phyloP scores from a whole-genome alignment of 352 stramenopile genomes.

The Aphanomyces astaci region DNA sequence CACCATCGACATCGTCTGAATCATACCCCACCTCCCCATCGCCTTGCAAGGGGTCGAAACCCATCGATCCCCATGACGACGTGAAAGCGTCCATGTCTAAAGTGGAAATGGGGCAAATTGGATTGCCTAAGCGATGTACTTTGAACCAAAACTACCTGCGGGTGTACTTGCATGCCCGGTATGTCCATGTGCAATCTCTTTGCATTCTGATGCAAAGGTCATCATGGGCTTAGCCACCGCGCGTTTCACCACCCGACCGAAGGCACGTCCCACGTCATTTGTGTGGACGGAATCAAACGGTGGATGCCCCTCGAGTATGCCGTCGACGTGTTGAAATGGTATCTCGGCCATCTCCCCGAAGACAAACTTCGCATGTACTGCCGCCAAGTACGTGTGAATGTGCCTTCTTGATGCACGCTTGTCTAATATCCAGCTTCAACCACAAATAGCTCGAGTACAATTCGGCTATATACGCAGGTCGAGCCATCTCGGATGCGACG shows the following conservation, averaged over 20 bases:
- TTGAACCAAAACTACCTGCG: constrained; percentile 56
- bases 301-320: constrained; percentile 64
- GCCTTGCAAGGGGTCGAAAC: too few species aligned
- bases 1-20: not conserved
- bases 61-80: constrained; percentile 8
- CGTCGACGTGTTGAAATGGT: constrained; percentile 51
- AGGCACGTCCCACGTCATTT: constrained; percentile 38
- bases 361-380: constrained; percentile 50
- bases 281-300: constrained; percentile 40
- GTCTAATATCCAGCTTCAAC: not conserved
- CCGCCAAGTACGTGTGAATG: constrained; percentile 35
- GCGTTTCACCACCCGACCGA: constrained; percentile 13
- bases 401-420: not conserved
- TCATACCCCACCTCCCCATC: too few species aligned
- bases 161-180: constrained; percentile 52
- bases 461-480: constrained; percentile 50
- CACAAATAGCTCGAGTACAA: constrained; percentile 46
- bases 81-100: constrained; percentile 1
- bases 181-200: constrained; percentile 29
- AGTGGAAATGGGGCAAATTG: constrained; percentile 3
- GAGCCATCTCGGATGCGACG: constrained; percentile 39
- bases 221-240: constrained; percentile 23
- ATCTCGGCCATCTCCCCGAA: constrained; percentile 48
- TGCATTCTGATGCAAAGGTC: not conserved
- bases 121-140: constrained; percentile 29